Base-by-base conservation (phyloP, 2,329 filamentous ascomycete genomes). In the Talaromyces sp. region DNA sequence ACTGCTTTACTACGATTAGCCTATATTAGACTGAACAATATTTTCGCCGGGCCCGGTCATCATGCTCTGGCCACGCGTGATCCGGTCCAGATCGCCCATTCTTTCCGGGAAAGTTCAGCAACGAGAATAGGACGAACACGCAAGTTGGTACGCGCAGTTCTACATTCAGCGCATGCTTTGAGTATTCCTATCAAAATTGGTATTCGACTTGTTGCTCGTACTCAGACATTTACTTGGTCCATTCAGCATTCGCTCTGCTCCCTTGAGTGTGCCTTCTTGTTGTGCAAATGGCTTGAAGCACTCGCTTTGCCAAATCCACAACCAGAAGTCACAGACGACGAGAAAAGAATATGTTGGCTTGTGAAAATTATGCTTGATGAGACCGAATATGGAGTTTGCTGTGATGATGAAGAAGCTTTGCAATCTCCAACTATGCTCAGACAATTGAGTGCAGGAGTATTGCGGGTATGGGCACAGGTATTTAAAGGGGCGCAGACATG, bases 131-230 rank as follows among this genome's bases (percentile, higher is more conserved):
- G 82, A 17, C 80, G 87, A 43, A 85, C 81, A 41, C 74, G 80
- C 9, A 82, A 83, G 51, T 79, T 88, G 21, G 83, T 83, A 38
- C 77, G 85, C 55, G 86, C 86, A 0, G 83, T 88, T 0, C 79
- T 88, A 31, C 86, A 89, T 67, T 85, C 85, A 1, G 84, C 87
- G 31, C 87, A 88, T 68, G 86, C 86, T 0, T 74, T 89, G 31
- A 86, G 85, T 3, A 85, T 88, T n/a, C 69, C 69, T 2, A 62
- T 69, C 6, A 59, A 59, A 19, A 75, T 76, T 56, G 74, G 74
- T 11, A 73, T 75, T 60, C 65, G 72, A n/a, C 66, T 75, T 1
- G 72, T 77, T 0, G 73, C 74, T 10, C 73, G 70, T 55, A 75
- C 72, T 1, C 74, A 76, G 50, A 71, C 35, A 17, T 59, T 59